These are phyloP conservation scores for Lachnellula arida DNA, from an alignment of 2,329 filamentous ascomycete species.

Conservation along the genomic window DNA sequence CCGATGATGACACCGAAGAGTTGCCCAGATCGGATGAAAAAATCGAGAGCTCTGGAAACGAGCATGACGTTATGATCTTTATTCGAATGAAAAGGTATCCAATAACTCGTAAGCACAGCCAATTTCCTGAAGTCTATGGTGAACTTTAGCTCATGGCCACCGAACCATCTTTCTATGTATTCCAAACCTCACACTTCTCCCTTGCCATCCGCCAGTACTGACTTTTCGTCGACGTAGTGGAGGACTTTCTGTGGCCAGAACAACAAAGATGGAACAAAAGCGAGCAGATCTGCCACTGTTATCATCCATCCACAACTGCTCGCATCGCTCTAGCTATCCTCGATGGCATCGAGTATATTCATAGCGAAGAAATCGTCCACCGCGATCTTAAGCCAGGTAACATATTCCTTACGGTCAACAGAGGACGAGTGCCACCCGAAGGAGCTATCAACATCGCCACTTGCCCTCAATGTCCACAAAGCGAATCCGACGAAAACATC, in stretches of 20 bases:
- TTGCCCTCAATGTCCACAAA: slow-evolving; percentile 36
- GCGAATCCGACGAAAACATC: slow-evolving; percentile 25
- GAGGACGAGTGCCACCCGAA: slow-evolving; percentile 31
- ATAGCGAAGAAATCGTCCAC: slow-evolving; percentile 56
- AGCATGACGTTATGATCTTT: slow-evolving; percentile 28
- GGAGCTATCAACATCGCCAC: slow-evolving; percentile 42
- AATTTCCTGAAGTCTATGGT: no score
- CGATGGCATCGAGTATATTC: slow-evolving; percentile 61
- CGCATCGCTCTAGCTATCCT: slow-evolving; percentile 54
- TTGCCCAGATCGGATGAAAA: neutral
- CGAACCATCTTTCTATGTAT: no score
- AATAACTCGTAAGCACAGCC: slow-evolving; percentile 38
- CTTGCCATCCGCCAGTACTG: no score
- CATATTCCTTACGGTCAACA: slow-evolving; percentile 54
- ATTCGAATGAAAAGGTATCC: slow-evolving; percentile 57
- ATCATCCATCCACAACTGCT: slow-evolving; percentile 53
- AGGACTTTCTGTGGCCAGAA: slow-evolving; percentile 49
- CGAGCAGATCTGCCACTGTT: slow-evolving; percentile 49
- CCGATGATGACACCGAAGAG: slow-evolving; percentile 11
- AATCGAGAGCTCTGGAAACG: neutral
- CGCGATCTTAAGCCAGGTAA: slow-evolving; percentile 66
- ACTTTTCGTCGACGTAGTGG: slow-evolving; percentile 31
- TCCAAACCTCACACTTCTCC: no score
- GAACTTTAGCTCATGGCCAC: no score
- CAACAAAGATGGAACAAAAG: slow-evolving; percentile 7